phyloP scores from a whole-genome alignment of 2,329 filamentous ascomycete genomes.

The Thielaviopsis populi region DNA sequence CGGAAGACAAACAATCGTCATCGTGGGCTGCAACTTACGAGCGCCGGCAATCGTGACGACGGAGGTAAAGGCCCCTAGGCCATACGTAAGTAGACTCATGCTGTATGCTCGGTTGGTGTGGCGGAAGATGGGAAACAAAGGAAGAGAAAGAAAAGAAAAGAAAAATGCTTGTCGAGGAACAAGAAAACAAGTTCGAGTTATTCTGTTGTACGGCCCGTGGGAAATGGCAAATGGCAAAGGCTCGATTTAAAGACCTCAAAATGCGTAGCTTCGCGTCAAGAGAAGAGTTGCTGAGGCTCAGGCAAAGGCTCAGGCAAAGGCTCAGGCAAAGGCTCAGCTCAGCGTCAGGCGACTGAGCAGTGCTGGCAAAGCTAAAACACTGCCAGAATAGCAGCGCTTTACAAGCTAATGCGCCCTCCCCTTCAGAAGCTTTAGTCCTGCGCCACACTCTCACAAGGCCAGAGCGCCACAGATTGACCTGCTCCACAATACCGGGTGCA shows the following conservation, averaged over 20 bases:
- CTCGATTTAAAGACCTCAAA: neutral
- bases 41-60: slow-evolving; percentile 59
- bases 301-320: too few relatives aligned
- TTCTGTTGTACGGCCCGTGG: neutral
- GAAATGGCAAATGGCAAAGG: neutral
- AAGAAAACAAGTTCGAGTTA: neutral
- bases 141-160: neutral
- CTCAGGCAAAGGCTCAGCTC: too few relatives aligned
- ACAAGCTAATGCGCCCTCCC: neutral
- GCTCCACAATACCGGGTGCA: neutral
- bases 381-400: neutral
- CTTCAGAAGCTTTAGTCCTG: neutral
- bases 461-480: neutral
- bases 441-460: neutral
- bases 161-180: neutral
- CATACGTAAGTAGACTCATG: slow-evolving; percentile 61
- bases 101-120: slow-evolving; percentile 20
- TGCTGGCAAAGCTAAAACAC: neutral
- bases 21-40: slow-evolving; percentile 43
- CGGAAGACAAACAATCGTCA: neutral
- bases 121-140: neutral
- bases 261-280: neutral
- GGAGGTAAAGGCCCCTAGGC: slow-evolving; percentile 50
- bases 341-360: neutral
- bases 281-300: neutral